Base-by-base conservation (phyloP, 2,329 filamentous ascomycete genomes). In the Trichoderma aggressivum region DNA sequence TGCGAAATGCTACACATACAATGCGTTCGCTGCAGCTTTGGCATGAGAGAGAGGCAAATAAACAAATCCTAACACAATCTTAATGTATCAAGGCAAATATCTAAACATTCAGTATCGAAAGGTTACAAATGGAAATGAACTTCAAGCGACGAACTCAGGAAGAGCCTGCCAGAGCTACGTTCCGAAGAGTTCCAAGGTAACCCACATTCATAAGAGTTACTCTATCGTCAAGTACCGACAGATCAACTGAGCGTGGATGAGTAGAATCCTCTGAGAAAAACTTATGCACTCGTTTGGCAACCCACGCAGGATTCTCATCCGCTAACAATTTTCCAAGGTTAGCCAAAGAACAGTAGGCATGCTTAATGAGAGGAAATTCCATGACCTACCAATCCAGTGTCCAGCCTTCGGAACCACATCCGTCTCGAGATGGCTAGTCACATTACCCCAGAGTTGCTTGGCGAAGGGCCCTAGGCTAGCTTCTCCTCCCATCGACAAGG, bases 401-500 rank as follows among this genome's bases (percentile, higher is more conserved):
- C 64, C 64, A 5, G 50, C 50, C 24, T 67, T 58, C 7, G 53
- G 53, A 43, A 67, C 10, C 1, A 21, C 32, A 21, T 36, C 64
- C 7, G 34, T 59, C 6, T 43, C 34, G 5, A 67, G 26, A 32
- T 67, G 21, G 16, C 39, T 32, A 4, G 60, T 50, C 61, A 47
- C 59, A 34, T 53, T 53, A 12, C 39, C 28, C 61, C 39, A 64
- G 18, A 24, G 43, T 7, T 34, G 18, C 32, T 32, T 50, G 4
- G 39, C 39, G 7, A 64, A 64, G 3, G 73, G n/a, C 6, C 75
- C 77, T 4, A 75, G 11, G 18, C 77, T 78, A 5, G 77, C 77
- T 12, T 78, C 77, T 0, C 76, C 76, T 1, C 77, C 77, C 72
- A 78, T 74, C 0, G 73, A 77, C 4, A 79, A 71, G 1, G 77